These are phyloP conservation scores for Penicillium maclennaniae DNA, from an alignment of 495 filamentous ascomycete species.

Conservation along the genomic window DNA sequence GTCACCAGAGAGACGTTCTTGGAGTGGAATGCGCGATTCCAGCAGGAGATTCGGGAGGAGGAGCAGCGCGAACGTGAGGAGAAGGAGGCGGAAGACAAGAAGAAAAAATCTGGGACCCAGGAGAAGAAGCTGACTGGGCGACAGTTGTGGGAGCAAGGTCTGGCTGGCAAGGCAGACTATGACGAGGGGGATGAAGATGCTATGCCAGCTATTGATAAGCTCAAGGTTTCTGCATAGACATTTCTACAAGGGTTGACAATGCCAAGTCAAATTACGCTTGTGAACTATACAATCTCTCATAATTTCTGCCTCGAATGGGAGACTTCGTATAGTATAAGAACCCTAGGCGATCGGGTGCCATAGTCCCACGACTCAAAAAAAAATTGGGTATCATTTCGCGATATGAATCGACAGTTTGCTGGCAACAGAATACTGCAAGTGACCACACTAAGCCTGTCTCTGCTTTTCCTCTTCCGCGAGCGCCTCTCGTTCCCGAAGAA, in stretches of 20 bases:
- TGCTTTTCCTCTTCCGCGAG: conserved; percentile 23
- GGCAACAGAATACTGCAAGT: not conserved
- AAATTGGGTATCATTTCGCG: conserved; percentile 7
- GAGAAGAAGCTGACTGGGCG: conserved; percentile 72
- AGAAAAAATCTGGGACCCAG: conserved; percentile 51
- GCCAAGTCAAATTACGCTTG: conserved; percentile 6
- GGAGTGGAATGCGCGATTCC: conserved; percentile 75
- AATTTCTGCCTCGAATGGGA: not conserved
- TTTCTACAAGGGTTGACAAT: conserved; percentile 14
- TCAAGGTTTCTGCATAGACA: conserved; percentile 57
- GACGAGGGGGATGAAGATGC: conserved; percentile 61
- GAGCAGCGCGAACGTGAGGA: conserved; percentile 61
- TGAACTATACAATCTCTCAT: not conserved
- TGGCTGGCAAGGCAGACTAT: conserved; percentile 70
- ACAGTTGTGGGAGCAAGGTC: conserved; percentile 79
- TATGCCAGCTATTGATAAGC: conserved; percentile 58
- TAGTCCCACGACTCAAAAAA: not conserved
- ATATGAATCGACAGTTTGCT: not conserved
- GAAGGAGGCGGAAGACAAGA: conserved; percentile 72
- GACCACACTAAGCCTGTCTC: conserved; percentile 1
- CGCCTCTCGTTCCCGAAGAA: conserved; percentile 37
- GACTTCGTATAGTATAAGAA: not conserved
- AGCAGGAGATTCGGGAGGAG: conserved; percentile 71
- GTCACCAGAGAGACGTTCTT: conserved; percentile 83
- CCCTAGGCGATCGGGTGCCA: not conserved